These are phyloP conservation scores for Suillus spraguei DNA, from an alignment of 768 basidiomycete species.

Conservation along the genomic window DNA sequence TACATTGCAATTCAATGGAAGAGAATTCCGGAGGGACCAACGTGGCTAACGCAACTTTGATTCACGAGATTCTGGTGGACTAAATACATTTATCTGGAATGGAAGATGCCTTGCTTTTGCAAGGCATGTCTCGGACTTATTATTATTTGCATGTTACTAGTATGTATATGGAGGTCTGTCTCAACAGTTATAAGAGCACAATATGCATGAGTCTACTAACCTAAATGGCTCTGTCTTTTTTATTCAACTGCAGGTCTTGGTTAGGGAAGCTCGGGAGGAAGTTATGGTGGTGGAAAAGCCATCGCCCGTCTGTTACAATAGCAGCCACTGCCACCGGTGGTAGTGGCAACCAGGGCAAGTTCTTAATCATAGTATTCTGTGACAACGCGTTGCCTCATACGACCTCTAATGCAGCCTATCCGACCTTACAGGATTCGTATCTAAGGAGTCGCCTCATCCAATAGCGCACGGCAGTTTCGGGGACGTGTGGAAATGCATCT, in stretches of 20 bases:
- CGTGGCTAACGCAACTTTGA: no score
- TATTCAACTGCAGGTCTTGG: not conserved
- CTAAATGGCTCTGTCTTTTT: not conserved
- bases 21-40: no score
- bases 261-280: not conserved
- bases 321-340: not conserved
- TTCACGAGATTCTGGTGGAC: no score
- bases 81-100: no score
- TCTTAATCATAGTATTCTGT: not conserved
- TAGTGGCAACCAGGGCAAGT: not conserved
- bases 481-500: constrained; percentile 15
- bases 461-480: constrained; percentile 12
- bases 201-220: not conserved
- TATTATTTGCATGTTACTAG: no score
- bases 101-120: no score
- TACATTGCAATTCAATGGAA: not conserved
- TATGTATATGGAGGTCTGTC: no score
- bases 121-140: no score
- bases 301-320: not conserved
- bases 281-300: not conserved
- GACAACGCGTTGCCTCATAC: not conserved
- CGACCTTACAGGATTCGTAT: constrained; percentile 9
- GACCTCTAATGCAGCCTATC: not conserved
- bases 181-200: not conserved
- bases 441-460: constrained; percentile 4